Evolutionary conservation across 495 filamentous ascomycete species (phyloP).

Genomic region (Podospora appendiculata): DNA sequence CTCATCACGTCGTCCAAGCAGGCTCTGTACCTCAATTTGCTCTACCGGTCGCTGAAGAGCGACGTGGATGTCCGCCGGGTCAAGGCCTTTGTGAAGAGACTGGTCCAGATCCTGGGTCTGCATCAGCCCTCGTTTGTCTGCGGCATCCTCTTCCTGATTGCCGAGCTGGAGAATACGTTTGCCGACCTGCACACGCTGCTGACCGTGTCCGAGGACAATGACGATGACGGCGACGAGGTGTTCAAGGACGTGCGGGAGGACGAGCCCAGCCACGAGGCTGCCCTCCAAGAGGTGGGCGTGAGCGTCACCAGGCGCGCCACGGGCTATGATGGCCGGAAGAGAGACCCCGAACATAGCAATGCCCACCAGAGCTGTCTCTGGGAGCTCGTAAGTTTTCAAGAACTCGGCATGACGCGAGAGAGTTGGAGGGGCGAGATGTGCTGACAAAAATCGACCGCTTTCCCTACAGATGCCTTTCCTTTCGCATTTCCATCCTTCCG

Average conservation of each 20-base stretch:
- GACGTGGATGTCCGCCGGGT: constrained; percentile 82
- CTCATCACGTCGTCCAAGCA: constrained; percentile 89
- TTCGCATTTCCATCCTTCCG: constrained; percentile 86
- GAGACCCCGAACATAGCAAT: constrained; percentile 84
- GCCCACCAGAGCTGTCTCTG: constrained; percentile 86
- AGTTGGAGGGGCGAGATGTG: too few relatives aligned
- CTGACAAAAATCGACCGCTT: too few relatives aligned
- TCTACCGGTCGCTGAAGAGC: constrained; percentile 79
- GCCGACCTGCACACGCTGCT: constrained; percentile 66
- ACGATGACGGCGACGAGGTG: constrained; percentile 28
- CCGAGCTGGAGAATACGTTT: constrained; percentile 70
- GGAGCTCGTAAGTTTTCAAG: constrained; percentile 59
- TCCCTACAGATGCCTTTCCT: constrained; percentile 55
- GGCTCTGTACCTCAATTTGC: constrained; percentile 83
- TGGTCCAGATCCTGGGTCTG: constrained; percentile 76
- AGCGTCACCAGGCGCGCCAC: not conserved
- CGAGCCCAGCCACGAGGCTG: constrained; percentile 49
- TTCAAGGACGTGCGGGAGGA: constrained; percentile 62
- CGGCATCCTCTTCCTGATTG: constrained; percentile 78
- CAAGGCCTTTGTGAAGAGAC: constrained; percentile 89
- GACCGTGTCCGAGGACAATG: constrained; percentile 60
- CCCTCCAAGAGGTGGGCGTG: constrained; percentile 4
- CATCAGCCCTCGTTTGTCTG: constrained; percentile 92
- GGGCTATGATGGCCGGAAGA: constrained; percentile 78
- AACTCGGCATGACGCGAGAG: not conserved